Conservation (phyloP, 1,139 yeast species). For the Candida mesenterica region DNA sequence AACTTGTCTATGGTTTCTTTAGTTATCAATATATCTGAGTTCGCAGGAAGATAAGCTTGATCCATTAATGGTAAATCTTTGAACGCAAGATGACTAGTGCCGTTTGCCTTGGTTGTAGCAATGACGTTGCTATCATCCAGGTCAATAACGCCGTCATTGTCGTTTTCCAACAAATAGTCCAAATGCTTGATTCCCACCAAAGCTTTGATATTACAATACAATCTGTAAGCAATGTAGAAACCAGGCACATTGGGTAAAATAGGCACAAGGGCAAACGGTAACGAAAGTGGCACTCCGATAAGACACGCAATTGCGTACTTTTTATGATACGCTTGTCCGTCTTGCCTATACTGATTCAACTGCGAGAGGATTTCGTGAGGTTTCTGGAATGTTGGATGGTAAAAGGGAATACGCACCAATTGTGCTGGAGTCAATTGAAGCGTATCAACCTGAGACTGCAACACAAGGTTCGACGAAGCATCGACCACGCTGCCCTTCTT, state of each 20-base stretch:
- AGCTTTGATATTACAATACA: slow-evolving; percentile 84
- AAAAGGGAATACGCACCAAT: slow-evolving; percentile 42
- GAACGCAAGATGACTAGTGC: slow-evolving; percentile 28
- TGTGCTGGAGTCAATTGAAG: slow-evolving; percentile 31
- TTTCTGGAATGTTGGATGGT: slow-evolving; percentile 39
- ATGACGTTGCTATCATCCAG: not conserved
- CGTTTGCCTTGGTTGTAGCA: slow-evolving; percentile 5
- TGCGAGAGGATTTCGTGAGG: slow-evolving; percentile 34
- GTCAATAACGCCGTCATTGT: not conserved
- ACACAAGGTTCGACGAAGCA: not conserved
- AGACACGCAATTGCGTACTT: slow-evolving; percentile 46
- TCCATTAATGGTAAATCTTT: slow-evolving; percentile 19
- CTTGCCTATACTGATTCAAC: slow-evolving; percentile 27
- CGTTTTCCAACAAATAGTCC: slow-evolving; percentile 41
- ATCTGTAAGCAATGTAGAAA: slow-evolving; percentile 75
- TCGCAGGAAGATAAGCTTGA: slow-evolving; percentile 18
- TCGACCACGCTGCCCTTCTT: not conserved
- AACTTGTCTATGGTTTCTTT: slow-evolving; percentile 33
- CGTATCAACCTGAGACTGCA: slow-evolving; percentile 31
- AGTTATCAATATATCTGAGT: slow-evolving; percentile 32
- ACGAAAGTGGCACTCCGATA: slow-evolving; percentile 68
- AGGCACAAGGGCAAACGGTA: slow-evolving; percentile 82
- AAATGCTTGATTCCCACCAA: slow-evolving; percentile 72
- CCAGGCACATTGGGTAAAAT: slow-evolving; percentile 96
- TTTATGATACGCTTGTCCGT: slow-evolving; percentile 28